A percentile compares a stretch with the other conserved stretches of the same genome.
These are phyloP conservation scores for Apophysomyces trapeziformis DNA, from an alignment of 371 early-diverging fungal species.

Conservation along the genomic window DNA sequence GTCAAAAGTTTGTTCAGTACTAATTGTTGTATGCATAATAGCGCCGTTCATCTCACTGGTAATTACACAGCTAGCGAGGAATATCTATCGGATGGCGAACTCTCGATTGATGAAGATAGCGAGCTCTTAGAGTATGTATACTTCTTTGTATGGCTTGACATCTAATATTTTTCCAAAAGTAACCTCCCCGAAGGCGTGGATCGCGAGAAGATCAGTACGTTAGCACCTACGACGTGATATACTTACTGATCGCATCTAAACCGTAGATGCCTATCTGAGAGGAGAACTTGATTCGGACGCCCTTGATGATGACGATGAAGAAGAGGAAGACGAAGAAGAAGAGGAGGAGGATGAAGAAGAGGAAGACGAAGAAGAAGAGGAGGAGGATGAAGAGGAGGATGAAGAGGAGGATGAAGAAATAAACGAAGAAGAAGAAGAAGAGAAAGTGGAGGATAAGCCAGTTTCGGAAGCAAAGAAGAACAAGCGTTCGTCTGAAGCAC, in stretches of 20 bases:
- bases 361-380: background rate
- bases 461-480: conserved; percentile 15
- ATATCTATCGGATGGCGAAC: conserved; percentile 1
- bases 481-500: conserved; percentile 23
- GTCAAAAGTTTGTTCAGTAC: background rate
- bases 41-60: conserved; percentile 30
- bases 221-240: background rate
- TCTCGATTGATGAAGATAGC: background rate
- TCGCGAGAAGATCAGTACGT: conserved; percentile 21
- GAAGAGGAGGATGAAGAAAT: conserved; percentile 2
- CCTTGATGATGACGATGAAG: conserved; percentile 37
- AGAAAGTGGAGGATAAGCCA: conserved; percentile 14
- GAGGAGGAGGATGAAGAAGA: conserved; percentile 8
- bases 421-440: background rate
- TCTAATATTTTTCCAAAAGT: background rate
- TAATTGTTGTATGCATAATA: conserved; percentile 1
- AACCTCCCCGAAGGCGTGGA: conserved; percentile 15
- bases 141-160: background rate
- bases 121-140: background rate
- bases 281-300: conserved; percentile 58
- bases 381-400: background rate
- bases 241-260: background rate
- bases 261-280: conserved; percentile 20
- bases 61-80: conserved; percentile 26
- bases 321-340: conserved; percentile 17